These are phyloP conservation scores for Hortiboletus campestris DNA, from an alignment of 768 basidiomycete genomes.

Conservation along the genomic window DNA sequence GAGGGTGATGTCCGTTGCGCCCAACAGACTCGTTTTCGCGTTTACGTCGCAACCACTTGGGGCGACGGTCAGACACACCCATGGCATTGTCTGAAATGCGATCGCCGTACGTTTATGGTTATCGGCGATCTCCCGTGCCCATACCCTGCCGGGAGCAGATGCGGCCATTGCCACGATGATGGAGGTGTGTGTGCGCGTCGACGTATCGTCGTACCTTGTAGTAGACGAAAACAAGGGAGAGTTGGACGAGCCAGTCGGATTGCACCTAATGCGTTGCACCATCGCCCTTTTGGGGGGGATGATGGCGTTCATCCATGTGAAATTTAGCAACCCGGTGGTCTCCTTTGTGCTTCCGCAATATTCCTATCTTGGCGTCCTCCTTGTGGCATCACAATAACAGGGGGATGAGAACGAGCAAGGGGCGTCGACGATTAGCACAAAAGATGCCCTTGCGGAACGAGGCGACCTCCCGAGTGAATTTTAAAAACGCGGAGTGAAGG, in stretches of 20 bases:
- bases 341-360: neutral
- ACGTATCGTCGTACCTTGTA: neutral
- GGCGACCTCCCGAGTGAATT: neutral
- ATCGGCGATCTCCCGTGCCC: too few species aligned
- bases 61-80: too few species aligned
- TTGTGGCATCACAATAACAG: too few species aligned
- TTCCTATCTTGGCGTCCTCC: neutral
- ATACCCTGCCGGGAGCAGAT: too few species aligned
- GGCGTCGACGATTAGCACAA: neutral
- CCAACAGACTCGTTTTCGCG: too few species aligned
- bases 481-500: neutral
- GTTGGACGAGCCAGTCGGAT: neutral
- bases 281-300: neutral
- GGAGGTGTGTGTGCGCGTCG: neutral
- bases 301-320: neutral
- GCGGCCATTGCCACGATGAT: neutral
- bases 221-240: neutral
- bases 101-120: too few species aligned
- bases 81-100: too few species aligned
- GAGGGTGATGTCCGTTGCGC: too few species aligned
- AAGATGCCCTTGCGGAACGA: neutral
- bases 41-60: too few species aligned
- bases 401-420: neutral
- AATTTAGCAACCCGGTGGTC: neutral
- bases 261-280: neutral